These are phyloP conservation scores for Emmonsia crescens DNA, from an alignment of 2,329 filamentous ascomycete genomes.

Conservation along the genomic window DNA sequence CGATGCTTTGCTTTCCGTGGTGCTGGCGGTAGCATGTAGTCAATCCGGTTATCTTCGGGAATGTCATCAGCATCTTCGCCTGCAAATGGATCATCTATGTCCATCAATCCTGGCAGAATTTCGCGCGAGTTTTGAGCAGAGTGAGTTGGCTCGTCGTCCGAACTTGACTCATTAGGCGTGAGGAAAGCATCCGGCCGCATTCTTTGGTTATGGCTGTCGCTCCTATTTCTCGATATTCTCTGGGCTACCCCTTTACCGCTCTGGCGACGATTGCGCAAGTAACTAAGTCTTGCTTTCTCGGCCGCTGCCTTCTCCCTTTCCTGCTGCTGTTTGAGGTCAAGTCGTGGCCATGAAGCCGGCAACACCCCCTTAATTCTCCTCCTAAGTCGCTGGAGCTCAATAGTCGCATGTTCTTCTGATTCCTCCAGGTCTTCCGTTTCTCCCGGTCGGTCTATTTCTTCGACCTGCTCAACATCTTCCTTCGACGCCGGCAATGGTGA, in stretches of 20 bases:
- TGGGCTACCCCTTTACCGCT: slow-evolving; percentile 15
- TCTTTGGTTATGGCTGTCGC: slow-evolving; percentile 7
- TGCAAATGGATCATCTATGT: slow-evolving; percentile 14
- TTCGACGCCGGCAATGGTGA: slow-evolving; percentile 5
- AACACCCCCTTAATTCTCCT: slow-evolving; percentile 39
- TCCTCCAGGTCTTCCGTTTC: slow-evolving; percentile 8
- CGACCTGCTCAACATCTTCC: not conserved
- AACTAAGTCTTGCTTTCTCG: slow-evolving; percentile 6
- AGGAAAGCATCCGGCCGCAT: slow-evolving; percentile 6
- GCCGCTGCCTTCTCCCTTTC: slow-evolving; percentile 11
- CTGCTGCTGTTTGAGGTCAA: slow-evolving; percentile 29
- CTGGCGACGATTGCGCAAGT: slow-evolving; percentile 17
- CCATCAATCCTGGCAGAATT: slow-evolving; percentile 12
- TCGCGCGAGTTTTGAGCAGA: slow-evolving; percentile 9
- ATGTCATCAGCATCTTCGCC: slow-evolving; percentile 24
- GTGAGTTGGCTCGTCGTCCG: slow-evolving; percentile 15
- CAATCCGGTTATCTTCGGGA: slow-evolving; percentile 32
- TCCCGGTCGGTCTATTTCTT: slow-evolving; percentile 2
- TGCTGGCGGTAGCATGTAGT: slow-evolving; percentile 29
- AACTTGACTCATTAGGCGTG: slow-evolving; percentile 19
- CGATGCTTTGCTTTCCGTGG: slow-evolving; percentile 15
- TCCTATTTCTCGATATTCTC: slow-evolving; percentile 15
- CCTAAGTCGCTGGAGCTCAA: slow-evolving; percentile 15
- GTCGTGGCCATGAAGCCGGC: slow-evolving; percentile 38
- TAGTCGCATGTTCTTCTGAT: slow-evolving; percentile 14